phyloP scores from a whole-genome alignment of 257 asterid genomes.

The Plantago ovata region DNA sequence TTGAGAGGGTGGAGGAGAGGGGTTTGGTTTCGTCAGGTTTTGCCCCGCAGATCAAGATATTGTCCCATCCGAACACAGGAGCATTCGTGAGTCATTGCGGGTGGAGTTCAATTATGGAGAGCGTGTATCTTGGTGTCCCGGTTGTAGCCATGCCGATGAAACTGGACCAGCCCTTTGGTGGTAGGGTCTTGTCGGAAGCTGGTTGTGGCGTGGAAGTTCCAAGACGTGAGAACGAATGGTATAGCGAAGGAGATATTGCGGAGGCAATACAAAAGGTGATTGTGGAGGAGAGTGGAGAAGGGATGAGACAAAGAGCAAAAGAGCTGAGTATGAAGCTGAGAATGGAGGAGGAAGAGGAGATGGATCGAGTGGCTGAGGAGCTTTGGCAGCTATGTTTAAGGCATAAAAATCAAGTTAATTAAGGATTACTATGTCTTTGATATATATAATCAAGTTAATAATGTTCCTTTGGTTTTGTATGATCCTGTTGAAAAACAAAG shows the following conservation, averaged over 20 bases:
- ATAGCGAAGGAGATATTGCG: slow-evolving; percentile 23
- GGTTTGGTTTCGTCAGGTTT: slow-evolving; percentile 33
- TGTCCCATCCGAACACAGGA: slow-evolving; percentile 30
- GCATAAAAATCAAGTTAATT: no score
- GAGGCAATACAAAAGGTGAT: slow-evolving; percentile 6
- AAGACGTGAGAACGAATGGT: no score
- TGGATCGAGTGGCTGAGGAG: slow-evolving; percentile 1
- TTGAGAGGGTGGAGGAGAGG: slow-evolving; percentile 28
- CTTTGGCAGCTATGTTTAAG: not conserved
- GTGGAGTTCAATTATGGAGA: slow-evolving; percentile 39
- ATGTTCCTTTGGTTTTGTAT: no score
- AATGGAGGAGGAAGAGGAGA: not conserved
- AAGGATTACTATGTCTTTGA: no score
- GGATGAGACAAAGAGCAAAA: not conserved
- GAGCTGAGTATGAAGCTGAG: not conserved
- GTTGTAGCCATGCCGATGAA: slow-evolving; percentile 35
- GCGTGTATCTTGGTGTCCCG: slow-evolving; percentile 36
- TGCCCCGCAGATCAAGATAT: slow-evolving; percentile 36
- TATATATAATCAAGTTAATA: no score
- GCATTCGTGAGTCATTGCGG: slow-evolving; percentile 47
- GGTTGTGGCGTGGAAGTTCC: slow-evolving; percentile 29
- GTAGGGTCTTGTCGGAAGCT: slow-evolving; percentile 21
- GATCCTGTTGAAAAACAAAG: no score
- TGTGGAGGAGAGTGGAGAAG: not conserved
- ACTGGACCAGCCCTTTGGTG: slow-evolving; percentile 23